Percentiles rank a stretch among this genome's conserved stretches.
Evolutionary conservation across 768 basidiomycete genomes (phyloP).

Genomic region (Cubamyces lactineus): DNA sequence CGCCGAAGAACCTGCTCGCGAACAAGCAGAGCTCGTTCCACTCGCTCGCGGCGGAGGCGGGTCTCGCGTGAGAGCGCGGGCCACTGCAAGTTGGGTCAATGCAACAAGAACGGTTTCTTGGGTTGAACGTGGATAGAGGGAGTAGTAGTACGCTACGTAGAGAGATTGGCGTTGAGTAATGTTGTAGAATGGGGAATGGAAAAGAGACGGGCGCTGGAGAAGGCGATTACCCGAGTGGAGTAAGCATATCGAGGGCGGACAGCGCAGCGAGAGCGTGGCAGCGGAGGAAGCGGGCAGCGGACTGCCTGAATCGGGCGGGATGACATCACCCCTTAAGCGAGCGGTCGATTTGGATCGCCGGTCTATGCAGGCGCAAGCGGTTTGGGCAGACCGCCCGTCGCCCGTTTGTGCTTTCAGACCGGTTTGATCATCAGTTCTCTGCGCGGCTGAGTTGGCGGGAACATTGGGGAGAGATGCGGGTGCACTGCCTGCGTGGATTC

Average conservation of each 20-base stretch:
- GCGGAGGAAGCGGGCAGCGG: background rate
- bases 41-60: slow-evolving; percentile 67
- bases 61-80: slow-evolving; percentile 31
- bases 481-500: background rate
- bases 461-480: background rate
- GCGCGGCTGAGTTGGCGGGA: background rate
- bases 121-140: no score
- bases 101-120: no score
- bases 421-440: background rate
- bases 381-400: no score
- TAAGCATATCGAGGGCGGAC: background rate
- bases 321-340: slow-evolving; percentile 9
- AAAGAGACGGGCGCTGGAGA: background rate
- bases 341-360: background rate
- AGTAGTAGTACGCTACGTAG: no score
- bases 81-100: background rate
- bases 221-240: background rate
- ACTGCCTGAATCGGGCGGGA: background rate
- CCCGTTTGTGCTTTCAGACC: no score
- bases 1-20: slow-evolving; percentile 65
- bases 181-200: background rate
- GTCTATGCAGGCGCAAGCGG: background rate
- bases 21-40: slow-evolving; percentile 61
- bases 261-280: background rate
- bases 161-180: background rate